Conservation (phyloP, 2,329 filamentous ascomycete genomes). For the Nigrograna mackinnonii region DNA sequence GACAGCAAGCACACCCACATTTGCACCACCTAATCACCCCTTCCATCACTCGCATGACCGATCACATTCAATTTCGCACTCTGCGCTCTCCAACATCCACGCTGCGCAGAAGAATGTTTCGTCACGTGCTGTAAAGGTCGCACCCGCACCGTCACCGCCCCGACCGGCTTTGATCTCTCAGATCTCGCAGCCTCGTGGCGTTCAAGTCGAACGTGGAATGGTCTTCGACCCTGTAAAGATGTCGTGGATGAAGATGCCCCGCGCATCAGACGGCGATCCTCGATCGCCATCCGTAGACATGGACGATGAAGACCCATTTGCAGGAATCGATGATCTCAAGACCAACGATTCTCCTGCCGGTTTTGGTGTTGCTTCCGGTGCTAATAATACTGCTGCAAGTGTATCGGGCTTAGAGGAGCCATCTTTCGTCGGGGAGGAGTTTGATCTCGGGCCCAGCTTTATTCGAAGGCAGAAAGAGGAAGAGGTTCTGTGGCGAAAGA, state of each 20-base stretch:
- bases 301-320: slow-evolving; percentile 91
- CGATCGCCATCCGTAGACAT: slow-evolving; percentile 61
- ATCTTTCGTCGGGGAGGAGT: slow-evolving; percentile 85
- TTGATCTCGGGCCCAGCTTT: slow-evolving; percentile 95
- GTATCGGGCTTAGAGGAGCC: neutral
- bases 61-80: slow-evolving; percentile 48
- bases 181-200: slow-evolving; percentile 76
- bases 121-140: slow-evolving; percentile 34
- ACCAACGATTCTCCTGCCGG: slow-evolving; percentile 29
- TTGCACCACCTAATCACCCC: slow-evolving; percentile 35
- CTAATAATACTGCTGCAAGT: slow-evolving; percentile 6
- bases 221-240: slow-evolving; percentile 96
- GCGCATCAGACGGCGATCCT: slow-evolving; percentile 34
- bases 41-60: slow-evolving; percentile 34
- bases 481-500: slow-evolving; percentile 86
- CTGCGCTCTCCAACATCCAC: slow-evolving; percentile 32
- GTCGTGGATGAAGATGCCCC: slow-evolving; percentile 86
- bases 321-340: slow-evolving; percentile 89
- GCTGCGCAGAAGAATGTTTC: slow-evolving; percentile 45
- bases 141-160: slow-evolving; percentile 45
- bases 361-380: slow-evolving; percentile 17
- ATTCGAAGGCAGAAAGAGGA: slow-evolving; percentile 86
- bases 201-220: slow-evolving; percentile 97
- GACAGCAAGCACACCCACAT: slow-evolving; percentile 43
- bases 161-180: slow-evolving; percentile 87